phyloP scores from a whole-genome alignment of 1,139 yeast species.

The Candida neerlandica region DNA sequence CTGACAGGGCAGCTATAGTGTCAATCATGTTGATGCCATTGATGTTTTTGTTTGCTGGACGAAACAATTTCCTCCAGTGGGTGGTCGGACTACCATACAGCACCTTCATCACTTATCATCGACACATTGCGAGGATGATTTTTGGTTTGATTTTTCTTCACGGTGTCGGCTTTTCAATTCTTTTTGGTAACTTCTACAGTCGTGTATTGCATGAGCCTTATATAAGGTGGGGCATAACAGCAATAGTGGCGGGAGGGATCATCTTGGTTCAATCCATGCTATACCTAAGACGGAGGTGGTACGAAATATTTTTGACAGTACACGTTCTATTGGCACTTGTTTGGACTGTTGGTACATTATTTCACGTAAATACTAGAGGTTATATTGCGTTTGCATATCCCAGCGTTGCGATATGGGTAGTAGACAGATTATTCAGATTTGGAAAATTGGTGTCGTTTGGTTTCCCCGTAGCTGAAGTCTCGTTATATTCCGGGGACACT shows the following conservation, averaged over 20 bases:
- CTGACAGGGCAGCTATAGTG: constrained; percentile 37
- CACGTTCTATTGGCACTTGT: constrained; percentile 47
- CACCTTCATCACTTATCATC: constrained; percentile 58
- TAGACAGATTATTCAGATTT: constrained; percentile 45
- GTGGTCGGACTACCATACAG: constrained; percentile 63
- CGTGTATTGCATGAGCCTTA: constrained; percentile 15
- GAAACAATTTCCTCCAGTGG: constrained; percentile 59
- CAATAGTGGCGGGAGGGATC: constrained; percentile 31
- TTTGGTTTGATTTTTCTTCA: constrained; percentile 44
- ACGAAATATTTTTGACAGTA: constrained; percentile 45
- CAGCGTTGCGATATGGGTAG: constrained; percentile 44
- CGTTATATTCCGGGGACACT: constrained; percentile 45
- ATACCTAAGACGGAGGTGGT: constrained; percentile 43
- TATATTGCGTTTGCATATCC: constrained; percentile 44
- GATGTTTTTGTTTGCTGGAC: constrained; percentile 58
- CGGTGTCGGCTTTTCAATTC: constrained; percentile 35
- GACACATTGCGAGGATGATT: constrained; percentile 58
- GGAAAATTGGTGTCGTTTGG: constrained; percentile 40
- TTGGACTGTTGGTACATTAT: constrained; percentile 46
- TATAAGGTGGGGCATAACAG: constrained; percentile 35
- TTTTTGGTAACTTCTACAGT: constrained; percentile 13
- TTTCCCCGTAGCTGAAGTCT: constrained; percentile 50
- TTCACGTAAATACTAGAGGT: constrained; percentile 44
- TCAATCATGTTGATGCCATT: constrained; percentile 47
- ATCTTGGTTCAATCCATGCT: constrained; percentile 47